phyloP scores from a whole-genome alignment of 768 basidiomycete genomes.

The Leccinum subgranulosum region DNA sequence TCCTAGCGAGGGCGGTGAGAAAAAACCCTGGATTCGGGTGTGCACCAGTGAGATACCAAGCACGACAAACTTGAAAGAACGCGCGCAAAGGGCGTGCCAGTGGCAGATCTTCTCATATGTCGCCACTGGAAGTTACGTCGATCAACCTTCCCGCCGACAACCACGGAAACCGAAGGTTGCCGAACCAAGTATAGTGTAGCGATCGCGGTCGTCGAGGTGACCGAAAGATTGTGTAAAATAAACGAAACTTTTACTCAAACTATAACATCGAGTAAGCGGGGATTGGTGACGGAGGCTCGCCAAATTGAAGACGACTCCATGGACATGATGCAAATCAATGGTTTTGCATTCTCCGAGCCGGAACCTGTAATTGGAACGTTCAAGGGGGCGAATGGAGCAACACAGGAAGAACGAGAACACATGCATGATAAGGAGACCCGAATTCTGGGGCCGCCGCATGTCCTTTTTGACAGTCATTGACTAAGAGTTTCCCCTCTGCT shows the following conservation, averaged over 20 bases:
- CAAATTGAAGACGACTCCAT: constrained; percentile 3
- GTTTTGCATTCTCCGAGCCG: neutral
- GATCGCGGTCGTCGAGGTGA: neutral
- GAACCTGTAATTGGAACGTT: constrained; percentile 18
- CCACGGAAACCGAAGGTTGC: constrained; percentile 8
- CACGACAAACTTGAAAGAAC: constrained; percentile 17
- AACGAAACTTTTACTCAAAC: constrained; percentile 1
- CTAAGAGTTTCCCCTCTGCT: neutral
- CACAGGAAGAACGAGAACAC: constrained; percentile 1
- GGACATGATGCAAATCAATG: neutral
- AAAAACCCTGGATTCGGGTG: constrained; percentile 23
- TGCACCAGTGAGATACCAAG: constrained; percentile 10
- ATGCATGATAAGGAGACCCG: constrained; percentile 3
- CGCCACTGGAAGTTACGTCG: constrained; percentile 13
- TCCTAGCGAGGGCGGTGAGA: constrained; percentile 19
- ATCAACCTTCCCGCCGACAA: constrained; percentile 11
- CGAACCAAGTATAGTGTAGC: neutral
- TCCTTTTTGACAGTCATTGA: constrained; percentile 1
- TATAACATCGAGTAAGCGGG: neutral
- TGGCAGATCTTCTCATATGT: constrained; percentile 21
- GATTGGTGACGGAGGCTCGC: neutral
- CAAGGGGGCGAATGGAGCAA: constrained; percentile 14
- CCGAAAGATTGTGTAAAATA: constrained; percentile 12
- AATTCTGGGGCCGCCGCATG: constrained; percentile 28
- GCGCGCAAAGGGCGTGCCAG: constrained; percentile 30